These are phyloP conservation scores for Pelomyxa schiedti DNA, from an alignment of 78 protist genomes.

Conservation along the genomic window DNA sequence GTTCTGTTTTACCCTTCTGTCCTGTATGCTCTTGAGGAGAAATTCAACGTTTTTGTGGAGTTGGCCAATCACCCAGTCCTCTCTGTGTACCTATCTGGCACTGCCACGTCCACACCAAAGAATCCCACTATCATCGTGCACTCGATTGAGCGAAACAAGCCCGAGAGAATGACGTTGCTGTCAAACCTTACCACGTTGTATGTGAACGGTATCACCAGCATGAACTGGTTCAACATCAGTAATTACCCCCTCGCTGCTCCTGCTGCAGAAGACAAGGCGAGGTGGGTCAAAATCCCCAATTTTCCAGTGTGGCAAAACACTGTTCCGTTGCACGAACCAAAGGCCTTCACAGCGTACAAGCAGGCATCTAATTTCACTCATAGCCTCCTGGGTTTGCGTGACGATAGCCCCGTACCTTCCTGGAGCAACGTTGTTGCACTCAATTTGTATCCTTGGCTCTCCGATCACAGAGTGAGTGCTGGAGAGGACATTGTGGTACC, in stretches of 20 bases:
- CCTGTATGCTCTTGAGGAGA: background rate
- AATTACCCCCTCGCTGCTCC: background rate
- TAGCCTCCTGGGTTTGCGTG: background rate
- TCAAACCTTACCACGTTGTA: background rate
- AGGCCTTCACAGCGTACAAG: no score
- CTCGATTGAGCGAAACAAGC: background rate
- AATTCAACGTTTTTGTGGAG: conserved; percentile 15
- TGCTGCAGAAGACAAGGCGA: no score
- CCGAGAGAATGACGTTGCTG: background rate
- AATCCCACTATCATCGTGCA: background rate
- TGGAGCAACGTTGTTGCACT: background rate
- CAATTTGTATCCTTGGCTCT: background rate
- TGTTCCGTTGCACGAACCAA: no score
- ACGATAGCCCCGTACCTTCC: background rate
- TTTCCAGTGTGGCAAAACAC: no score
- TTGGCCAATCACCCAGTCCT: conserved; percentile 29
- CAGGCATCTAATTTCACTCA: background rate
- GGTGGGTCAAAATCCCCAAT: background rate
- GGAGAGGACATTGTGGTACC: background rate
- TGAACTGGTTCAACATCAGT: background rate
- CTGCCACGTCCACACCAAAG: background rate
- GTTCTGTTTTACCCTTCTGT: conserved; percentile 28
- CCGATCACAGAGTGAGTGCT: background rate
- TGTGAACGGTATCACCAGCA: background rate
- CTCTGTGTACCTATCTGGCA: background rate